A percentile compares a stretch with the other conserved stretches of the same genome.
Evolutionary conservation across 805 yeast genomes (phyloP).

Genomic region (Wickerhamomyces canadensis): DNA sequence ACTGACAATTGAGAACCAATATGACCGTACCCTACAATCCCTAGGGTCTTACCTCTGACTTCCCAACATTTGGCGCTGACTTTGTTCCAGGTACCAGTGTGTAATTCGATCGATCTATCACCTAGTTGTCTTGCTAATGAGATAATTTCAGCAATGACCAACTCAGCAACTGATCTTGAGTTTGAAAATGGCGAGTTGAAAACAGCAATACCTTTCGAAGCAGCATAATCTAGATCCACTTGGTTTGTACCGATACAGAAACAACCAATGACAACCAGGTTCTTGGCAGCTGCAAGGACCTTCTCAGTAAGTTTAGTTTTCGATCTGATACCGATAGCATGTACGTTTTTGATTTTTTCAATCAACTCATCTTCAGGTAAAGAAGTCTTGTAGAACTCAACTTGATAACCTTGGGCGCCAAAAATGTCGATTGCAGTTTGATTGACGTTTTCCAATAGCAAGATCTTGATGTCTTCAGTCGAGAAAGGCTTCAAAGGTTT

Average conservation of each 20-base stretch:
- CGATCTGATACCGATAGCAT: constrained; percentile 97
- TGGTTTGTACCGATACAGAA: constrained; percentile 99
- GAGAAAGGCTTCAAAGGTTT: constrained; percentile 90
- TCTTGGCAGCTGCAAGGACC: constrained; percentile 79
- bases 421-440: constrained; percentile 86
- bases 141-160: constrained; percentile 92
- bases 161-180: constrained; percentile 97
- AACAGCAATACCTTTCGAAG: constrained; percentile 89
- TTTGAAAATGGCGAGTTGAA: constrained; percentile 98
- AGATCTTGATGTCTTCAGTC: constrained; percentile 89
- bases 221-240: constrained; percentile 89
- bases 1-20: constrained; percentile 97
- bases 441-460: constrained; percentile 89
- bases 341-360: constrained; percentile 88
- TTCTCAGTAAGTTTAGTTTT: constrained; percentile 84
- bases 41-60: constrained; percentile 96
- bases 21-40: constrained; percentile 97
- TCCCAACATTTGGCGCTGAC: constrained; percentile 96
- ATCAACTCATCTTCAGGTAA: constrained; percentile 90
- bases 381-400: constrained; percentile 86
- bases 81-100: constrained; percentile 97
- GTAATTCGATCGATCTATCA: constrained; percentile 93
- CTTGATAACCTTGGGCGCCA: constrained; percentile 90
- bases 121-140: constrained; percentile 94
- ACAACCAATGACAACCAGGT: constrained; percentile 89